Conservation (phyloP, 2,329 filamentous ascomycete genomes). For the Biscogniauxia mediterranea region DNA sequence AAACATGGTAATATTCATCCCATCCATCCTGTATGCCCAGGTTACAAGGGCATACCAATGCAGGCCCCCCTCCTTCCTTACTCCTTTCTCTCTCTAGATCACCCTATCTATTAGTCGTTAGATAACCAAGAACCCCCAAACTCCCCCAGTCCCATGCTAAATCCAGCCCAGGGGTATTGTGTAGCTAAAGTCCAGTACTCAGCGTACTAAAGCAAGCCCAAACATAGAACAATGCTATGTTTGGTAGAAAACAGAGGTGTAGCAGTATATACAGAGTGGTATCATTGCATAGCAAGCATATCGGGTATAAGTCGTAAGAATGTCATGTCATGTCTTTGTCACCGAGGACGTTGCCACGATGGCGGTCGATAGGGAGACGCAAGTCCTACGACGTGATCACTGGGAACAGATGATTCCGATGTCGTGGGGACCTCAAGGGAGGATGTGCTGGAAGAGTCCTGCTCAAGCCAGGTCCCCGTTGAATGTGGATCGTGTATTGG, state of each 20-base stretch:
- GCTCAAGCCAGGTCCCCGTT: slow-evolving; percentile 23
- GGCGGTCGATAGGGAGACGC: slow-evolving; percentile 1
- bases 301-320: not conserved
- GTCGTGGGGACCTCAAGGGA: not conserved
- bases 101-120: not conserved
- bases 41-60: not conserved
- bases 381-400: not conserved
- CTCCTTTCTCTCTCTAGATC: not conserved
- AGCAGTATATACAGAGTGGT: not conserved
- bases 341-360: not conserved
- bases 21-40: not conserved
- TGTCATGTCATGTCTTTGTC: not conserved
- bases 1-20: not conserved
- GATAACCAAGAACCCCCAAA: not conserved
- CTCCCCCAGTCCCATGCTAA: not conserved
- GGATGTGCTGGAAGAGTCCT: slow-evolving; percentile 27
- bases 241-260: not conserved
- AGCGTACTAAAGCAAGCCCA: not conserved
- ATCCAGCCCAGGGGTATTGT: not conserved
- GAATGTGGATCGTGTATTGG: slow-evolving; percentile 9
- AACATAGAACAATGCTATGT: not conserved
- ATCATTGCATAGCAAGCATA: not conserved
- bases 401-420: not conserved
- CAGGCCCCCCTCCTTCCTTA: not conserved
- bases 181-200: not conserved